A percentile compares a stretch with the other conserved stretches of the same genome.
Evolutionary conservation across 768 basidiomycete species (phyloP).

Genomic region (Mycena floridula): DNA sequence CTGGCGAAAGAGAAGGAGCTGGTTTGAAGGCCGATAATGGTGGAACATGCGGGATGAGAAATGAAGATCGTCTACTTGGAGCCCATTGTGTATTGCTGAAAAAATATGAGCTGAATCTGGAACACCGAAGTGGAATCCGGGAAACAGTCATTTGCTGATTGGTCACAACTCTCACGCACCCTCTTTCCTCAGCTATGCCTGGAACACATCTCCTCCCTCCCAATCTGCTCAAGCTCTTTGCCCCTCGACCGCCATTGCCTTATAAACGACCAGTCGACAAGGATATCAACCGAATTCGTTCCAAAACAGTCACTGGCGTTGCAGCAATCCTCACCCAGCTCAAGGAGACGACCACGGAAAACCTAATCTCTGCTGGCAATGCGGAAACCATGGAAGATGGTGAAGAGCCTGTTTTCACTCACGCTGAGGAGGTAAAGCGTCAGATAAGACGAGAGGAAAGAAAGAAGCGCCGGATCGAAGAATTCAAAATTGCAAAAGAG

Average conservation of each 20-base stretch:
- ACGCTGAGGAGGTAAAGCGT: slow-evolving; percentile 77
- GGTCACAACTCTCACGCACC: neutral
- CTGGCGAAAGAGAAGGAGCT: slow-evolving; percentile 38
- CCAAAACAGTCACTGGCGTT: slow-evolving; percentile 74
- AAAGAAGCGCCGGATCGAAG: slow-evolving; percentile 68
- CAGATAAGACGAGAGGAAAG: slow-evolving; percentile 73
- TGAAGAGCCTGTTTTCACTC: slow-evolving; percentile 75
- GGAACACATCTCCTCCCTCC: slow-evolving; percentile 90
- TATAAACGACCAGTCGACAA: slow-evolving; percentile 81
- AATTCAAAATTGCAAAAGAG: slow-evolving; percentile 77
- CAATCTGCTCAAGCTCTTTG: slow-evolving; percentile 94
- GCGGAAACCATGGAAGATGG: slow-evolving; percentile 76
- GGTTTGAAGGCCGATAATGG: slow-evolving; percentile 25
- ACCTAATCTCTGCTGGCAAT: slow-evolving; percentile 50
- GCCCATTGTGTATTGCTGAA: slow-evolving; percentile 56
- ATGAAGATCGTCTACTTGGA: slow-evolving; percentile 11
- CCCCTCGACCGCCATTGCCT: slow-evolving; percentile 85
- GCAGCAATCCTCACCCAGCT: slow-evolving; percentile 66
- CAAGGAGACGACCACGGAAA: slow-evolving; percentile 71
- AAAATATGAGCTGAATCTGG: slow-evolving; percentile 51
- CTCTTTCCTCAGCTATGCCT: slow-evolving; percentile 29
- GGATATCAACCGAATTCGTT: slow-evolving; percentile 69
- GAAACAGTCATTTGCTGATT: no score
- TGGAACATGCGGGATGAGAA: slow-evolving; percentile 9
- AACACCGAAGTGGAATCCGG: no score